These are phyloP conservation scores for Coemansia umbellata DNA, from an alignment of 192 early-diverging fungal species.

Conservation along the genomic window DNA sequence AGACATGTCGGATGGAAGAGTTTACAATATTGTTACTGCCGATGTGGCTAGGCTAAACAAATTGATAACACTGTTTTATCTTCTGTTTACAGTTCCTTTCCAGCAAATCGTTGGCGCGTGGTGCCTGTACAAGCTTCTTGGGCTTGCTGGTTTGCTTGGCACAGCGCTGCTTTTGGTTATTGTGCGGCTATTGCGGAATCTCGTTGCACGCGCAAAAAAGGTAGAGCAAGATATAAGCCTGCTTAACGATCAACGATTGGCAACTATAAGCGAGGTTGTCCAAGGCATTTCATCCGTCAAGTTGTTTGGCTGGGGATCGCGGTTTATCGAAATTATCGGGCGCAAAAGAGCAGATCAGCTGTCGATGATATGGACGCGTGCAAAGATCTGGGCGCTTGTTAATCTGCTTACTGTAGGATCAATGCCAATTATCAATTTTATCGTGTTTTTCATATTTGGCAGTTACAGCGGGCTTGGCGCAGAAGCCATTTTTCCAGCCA, in stretches of 20 bases:
- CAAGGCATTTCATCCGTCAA: slow-evolving; percentile 88
- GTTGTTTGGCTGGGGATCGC: slow-evolving; percentile 76
- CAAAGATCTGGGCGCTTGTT: slow-evolving; percentile 51
- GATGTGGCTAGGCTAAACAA: slow-evolving; percentile 61
- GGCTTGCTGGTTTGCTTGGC: slow-evolving; percentile 71
- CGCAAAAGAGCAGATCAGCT: slow-evolving; percentile 58
- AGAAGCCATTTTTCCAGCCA: slow-evolving; percentile 62
- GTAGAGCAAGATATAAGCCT: slow-evolving; percentile 55
- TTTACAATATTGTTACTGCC: slow-evolving; percentile 63
- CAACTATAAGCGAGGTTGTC: slow-evolving; percentile 72
- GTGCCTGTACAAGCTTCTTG: slow-evolving; percentile 70
- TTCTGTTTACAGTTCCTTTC: slow-evolving; percentile 54
- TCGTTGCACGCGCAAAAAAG: slow-evolving; percentile 46
- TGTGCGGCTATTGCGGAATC: slow-evolving; percentile 50
- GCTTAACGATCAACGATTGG: slow-evolving; percentile 69
- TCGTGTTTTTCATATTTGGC: slow-evolving; percentile 61
- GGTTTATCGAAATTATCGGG: slow-evolving; percentile 65
- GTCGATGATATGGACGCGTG: slow-evolving; percentile 43
- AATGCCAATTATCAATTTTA: slow-evolving; percentile 54
- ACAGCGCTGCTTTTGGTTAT: slow-evolving; percentile 60
- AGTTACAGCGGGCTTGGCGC: slow-evolving; percentile 54
- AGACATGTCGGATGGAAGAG: slow-evolving; percentile 50
- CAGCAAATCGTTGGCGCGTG: slow-evolving; percentile 63
- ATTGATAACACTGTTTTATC: slow-evolving; percentile 48
- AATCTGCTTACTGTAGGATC: slow-evolving; percentile 58